Percentiles rank a stretch among this genome's conserved stretches.
Evolutionary conservation across 1,284 basidiomycete species (phyloP).

Genomic region (Boletus mariae): DNA sequence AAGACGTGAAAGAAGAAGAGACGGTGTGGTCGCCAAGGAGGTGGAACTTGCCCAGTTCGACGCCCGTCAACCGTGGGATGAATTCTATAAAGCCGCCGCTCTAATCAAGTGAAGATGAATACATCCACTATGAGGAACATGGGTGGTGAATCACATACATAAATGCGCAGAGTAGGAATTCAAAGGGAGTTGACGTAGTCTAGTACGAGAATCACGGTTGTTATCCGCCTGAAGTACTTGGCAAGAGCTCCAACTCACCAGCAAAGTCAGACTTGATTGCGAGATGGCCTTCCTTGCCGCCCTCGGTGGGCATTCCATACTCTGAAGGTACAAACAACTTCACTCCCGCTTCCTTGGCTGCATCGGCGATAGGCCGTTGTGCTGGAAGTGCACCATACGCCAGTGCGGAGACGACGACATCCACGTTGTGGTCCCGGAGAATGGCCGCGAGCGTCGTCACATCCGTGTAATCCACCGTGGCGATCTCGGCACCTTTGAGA

Average conservation of each 20-base stretch:
- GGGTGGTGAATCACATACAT: slow-evolving; percentile 25
- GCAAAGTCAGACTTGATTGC: slow-evolving; percentile 25
- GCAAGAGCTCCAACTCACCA: slow-evolving; percentile 12
- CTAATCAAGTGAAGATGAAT: slow-evolving; percentile 11
- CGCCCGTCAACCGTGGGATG: slow-evolving; percentile 21
- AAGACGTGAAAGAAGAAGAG: slow-evolving; percentile 31
- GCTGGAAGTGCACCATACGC: slow-evolving; percentile 22
- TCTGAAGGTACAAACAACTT: slow-evolving; percentile 41
- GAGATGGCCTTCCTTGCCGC: slow-evolving; percentile 23
- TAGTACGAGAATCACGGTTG: slow-evolving; percentile 6
- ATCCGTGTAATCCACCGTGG: slow-evolving; percentile 33
- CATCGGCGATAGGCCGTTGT: slow-evolving; percentile 35
- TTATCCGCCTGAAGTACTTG: not conserved
- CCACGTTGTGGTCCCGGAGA: slow-evolving; percentile 33
- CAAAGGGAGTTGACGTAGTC: slow-evolving; percentile 32
- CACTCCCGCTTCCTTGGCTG: slow-evolving; percentile 37
- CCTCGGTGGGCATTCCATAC: slow-evolving; percentile 33
- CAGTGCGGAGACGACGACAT: slow-evolving; percentile 36
- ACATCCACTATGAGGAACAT: not conserved
- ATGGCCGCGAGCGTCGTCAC: slow-evolving; percentile 27
- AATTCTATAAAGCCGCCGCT: slow-evolving; percentile 29
- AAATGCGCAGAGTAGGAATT: slow-evolving; percentile 33
- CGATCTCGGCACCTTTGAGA: slow-evolving; percentile 29
- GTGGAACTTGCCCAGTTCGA: slow-evolving; percentile 30
- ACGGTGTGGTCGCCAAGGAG: slow-evolving; percentile 34